Evolutionary conservation across 2,329 filamentous ascomycete genomes (phyloP), one percentile per base, ranked within the genome.

Genomic region (Clarireedia sp.): DNA sequence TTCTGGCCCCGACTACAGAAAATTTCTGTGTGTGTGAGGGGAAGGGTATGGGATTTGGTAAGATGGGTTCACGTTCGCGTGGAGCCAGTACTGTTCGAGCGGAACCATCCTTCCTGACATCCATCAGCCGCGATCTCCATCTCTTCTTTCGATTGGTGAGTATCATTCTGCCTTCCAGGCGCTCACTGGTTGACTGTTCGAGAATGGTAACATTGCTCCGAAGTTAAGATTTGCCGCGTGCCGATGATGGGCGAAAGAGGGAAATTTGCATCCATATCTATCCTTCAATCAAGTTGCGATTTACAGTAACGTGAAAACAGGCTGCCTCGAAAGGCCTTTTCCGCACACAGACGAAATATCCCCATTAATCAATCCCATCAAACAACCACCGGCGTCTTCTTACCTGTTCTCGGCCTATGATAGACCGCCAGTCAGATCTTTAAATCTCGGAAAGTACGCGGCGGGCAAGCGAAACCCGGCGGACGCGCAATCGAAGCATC

Each of bases 201-300:
- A 12, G 17, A 49, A 37, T 46, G 36, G 50, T 46, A 52, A 52
- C 45, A 2, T 6, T 52, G n/a, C 40, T 46, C 50, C 41, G 40
- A 51, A 16, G 38, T 46, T 19, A 46, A 23, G 29, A 45, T 37
- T 52, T 46, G 9, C 41, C 29, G 50, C 41, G 16, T 17, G 41
- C 40, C 33, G 19, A 45, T n/a, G n/a, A n/a, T n/a, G 19, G 21
- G 24, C 8, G 24, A 26, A 26, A 26, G 6, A 26, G 24, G 8
- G 24, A 26, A 7, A 7, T 7, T 26, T 7, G 24, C 6, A 7
- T 5, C 2, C 1, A 7, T 26, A 26, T 7, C 6, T 26, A 7
- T 26, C 24, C 24, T 26, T 26, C 24, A 7, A 26, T 26, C 4
- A 26, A 26, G 24, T 26, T 5, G 24, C 5, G 6, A 26, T 26